Conservation (phyloP, 73 alveolate genomes). For the Paramecium primaurelia region DNA sequence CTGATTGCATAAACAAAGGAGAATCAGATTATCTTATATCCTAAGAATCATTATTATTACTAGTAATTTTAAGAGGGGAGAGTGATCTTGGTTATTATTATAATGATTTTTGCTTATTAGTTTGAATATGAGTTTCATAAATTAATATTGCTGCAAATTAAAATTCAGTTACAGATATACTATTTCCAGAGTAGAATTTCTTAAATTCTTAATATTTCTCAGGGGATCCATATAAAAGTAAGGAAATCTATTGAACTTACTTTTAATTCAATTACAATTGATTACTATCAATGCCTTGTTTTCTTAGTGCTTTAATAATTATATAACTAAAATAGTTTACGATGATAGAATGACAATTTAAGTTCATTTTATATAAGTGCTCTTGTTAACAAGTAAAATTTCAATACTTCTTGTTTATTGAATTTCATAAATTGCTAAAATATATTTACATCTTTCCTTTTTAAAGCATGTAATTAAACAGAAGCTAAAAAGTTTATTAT, state of each 20-base stretch:
- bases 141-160: neutral
- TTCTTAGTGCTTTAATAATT: neutral
- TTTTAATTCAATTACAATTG: neutral
- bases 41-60: neutral
- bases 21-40: neutral
- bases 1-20: neutral
- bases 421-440: neutral
- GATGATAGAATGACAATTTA: conserved; percentile 13
- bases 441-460: neutral
- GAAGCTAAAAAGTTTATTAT: conserved; percentile 28
- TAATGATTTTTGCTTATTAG: neutral
- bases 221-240: neutral
- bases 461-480: neutral
- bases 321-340: neutral
- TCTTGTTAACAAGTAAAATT: neutral
- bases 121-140: neutral
- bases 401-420: neutral
- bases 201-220: neutral
- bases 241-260: neutral
- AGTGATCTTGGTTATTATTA: neutral
- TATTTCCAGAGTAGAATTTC: neutral
- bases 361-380: conserved; percentile 1
- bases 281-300: neutral
- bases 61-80: neutral
- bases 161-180: neutral